Evolutionary conservation across 2,329 filamentous ascomycete genomes (phyloP).

Genomic region (Penicillium nordicum): DNA sequence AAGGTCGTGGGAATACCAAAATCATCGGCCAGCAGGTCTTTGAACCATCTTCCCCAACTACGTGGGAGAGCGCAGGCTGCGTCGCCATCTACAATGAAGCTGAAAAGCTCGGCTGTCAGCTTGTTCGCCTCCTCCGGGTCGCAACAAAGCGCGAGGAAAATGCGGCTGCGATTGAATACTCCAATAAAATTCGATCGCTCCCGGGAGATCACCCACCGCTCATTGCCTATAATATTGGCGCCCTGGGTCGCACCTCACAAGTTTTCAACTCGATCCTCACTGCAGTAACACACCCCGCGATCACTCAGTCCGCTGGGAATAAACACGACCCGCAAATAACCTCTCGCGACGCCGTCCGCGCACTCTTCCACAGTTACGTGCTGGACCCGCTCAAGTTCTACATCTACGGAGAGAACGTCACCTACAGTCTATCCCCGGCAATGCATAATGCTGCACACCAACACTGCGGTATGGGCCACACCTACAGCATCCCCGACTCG

Average conservation of each 20-base stretch:
- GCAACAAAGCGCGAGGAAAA: conserved; percentile 39
- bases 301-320: conserved; percentile 24
- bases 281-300: conserved; percentile 40
- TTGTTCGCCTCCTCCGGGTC: conserved; percentile 39
- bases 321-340: conserved; percentile 35
- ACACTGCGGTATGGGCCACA: conserved; percentile 40
- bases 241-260: conserved; percentile 44
- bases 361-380: conserved; percentile 41
- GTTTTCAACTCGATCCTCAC: conserved; percentile 43
- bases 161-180: conserved; percentile 35
- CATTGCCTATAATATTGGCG: conserved; percentile 42
- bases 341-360: conserved; percentile 37
- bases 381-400: conserved; percentile 44
- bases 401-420: conserved; percentile 42
- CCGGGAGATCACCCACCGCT: conserved; percentile 32
- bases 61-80: conserved; percentile 37
- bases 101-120: conserved; percentile 36
- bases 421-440: conserved; percentile 42
- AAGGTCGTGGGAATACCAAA: conserved; percentile 39
- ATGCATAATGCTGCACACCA: conserved; percentile 45
- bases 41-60: conserved; percentile 27
- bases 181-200: conserved; percentile 34
- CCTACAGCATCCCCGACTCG: conserved; percentile 39
- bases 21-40: conserved; percentile 40
- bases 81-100: conserved; percentile 35